A percentile compares a stretch with the other conserved stretches of the same genome.
Evolutionary conservation across 257 asterid species (phyloP).

Genomic region (Solanum pimpinellifolium): DNA sequence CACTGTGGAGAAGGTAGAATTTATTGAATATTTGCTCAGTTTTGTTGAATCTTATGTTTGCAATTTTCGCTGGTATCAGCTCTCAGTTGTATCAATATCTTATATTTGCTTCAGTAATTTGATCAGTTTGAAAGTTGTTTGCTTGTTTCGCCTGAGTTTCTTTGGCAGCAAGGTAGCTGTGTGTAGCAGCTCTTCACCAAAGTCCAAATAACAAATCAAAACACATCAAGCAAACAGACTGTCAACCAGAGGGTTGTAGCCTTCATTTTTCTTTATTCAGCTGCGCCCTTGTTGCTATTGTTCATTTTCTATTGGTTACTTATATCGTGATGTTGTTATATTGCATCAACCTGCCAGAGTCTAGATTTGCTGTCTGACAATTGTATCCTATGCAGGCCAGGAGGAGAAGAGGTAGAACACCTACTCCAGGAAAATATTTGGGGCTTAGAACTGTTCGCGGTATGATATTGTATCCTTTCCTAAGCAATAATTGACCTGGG

Average conservation of each 20-base stretch:
- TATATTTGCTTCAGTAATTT: background rate
- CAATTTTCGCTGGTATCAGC: background rate
- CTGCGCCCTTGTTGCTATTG: background rate
- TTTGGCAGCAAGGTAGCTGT: conserved; percentile 83
- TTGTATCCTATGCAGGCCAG: conserved; percentile 44
- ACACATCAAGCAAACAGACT: conserved; percentile 65
- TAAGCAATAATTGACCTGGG: background rate
- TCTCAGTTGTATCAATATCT: background rate
- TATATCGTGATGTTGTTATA: background rate
- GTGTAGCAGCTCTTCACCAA: conserved; percentile 97
- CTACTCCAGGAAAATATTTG: conserved; percentile 84
- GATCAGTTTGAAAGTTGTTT: conserved; percentile 23
- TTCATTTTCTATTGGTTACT: background rate
- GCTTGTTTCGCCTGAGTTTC: conserved; percentile 48
- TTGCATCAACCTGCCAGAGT: background rate
- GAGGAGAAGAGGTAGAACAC: conserved; percentile 83
- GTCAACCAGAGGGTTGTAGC: conserved; percentile 80
- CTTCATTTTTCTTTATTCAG: conserved; percentile 41
- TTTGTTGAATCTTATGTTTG: background rate
- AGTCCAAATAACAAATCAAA: conserved; percentile 61
- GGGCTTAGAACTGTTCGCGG: conserved; percentile 53
- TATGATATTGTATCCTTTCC: conserved; percentile 13
- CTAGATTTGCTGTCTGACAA: background rate
- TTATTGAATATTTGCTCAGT: background rate
- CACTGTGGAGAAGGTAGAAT: conserved; percentile 80